phyloP scores from a whole-genome alignment of 805 yeast species.

The Candida odintsovae region DNA sequence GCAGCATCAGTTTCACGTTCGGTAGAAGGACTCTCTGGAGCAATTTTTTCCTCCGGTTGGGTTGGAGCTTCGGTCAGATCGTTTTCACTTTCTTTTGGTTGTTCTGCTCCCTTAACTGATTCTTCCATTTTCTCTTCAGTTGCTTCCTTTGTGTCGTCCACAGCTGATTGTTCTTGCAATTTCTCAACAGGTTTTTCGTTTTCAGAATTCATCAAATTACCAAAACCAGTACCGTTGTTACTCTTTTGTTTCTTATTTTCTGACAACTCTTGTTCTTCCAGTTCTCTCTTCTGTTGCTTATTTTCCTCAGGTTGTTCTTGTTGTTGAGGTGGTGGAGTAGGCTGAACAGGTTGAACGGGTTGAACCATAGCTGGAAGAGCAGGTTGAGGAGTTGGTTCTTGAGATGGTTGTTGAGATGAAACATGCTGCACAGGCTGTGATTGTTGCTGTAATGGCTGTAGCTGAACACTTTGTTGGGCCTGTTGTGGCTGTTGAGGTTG shows the following conservation, averaged over 20 bases:
- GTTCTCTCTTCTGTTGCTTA: constrained; percentile 8
- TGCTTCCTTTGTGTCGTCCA: neutral
- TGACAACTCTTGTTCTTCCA: constrained; percentile 3
- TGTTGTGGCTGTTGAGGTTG: neutral
- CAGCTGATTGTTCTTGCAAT: neutral
- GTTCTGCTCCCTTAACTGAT: neutral
- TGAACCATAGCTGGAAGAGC: neutral
- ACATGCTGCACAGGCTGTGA: neutral
- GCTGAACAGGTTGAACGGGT: neutral
- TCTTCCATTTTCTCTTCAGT: neutral
- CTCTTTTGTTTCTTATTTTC: constrained; percentile 7
- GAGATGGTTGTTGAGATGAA: constrained; percentile 6
- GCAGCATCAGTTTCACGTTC: neutral
- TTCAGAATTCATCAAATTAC: neutral
- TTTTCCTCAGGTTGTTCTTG: neutral
- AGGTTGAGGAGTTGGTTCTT: neutral
- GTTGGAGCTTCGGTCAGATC: neutral
- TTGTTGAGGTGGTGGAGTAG: neutral
- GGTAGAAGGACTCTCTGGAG: neutral
- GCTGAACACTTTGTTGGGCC: constrained; percentile 24
- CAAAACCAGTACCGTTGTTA: neutral
- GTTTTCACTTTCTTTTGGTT: neutral
- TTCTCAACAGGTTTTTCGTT: neutral
- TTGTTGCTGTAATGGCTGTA: constrained; percentile 14
- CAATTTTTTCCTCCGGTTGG: neutral